phyloP scores from a whole-genome alignment of 1,139 yeast genomes.

The Blastobotrys ciferrii region DNA sequence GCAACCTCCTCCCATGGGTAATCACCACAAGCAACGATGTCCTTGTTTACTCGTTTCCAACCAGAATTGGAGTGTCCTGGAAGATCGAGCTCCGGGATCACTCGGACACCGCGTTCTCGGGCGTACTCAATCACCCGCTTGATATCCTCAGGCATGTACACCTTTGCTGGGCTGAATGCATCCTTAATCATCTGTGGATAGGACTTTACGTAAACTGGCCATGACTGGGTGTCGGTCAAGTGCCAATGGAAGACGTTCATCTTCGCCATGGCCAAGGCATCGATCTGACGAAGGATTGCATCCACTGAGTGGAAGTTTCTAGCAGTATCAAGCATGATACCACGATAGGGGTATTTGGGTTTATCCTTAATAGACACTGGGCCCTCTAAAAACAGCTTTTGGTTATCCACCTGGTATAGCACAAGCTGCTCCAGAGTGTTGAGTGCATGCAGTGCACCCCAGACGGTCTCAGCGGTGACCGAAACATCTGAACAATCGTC shows the following conservation, averaged over 20 bases:
- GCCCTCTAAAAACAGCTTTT: slow-evolving; percentile 12
- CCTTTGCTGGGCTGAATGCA: slow-evolving; percentile 43
- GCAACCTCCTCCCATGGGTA: slow-evolving; percentile 40
- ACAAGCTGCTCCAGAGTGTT: slow-evolving; percentile 48
- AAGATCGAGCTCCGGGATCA: slow-evolving; percentile 50
- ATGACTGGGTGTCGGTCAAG: slow-evolving; percentile 46
- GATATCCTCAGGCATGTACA: slow-evolving; percentile 40
- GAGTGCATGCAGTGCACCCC: slow-evolving; percentile 50
- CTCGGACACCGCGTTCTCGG: slow-evolving; percentile 43
- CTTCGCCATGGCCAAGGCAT: slow-evolving; percentile 45
- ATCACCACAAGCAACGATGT: slow-evolving; percentile 41
- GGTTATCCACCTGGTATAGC: slow-evolving; percentile 29
- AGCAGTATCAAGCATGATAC: slow-evolving; percentile 46
- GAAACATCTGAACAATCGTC: slow-evolving; percentile 20
- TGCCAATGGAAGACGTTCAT: slow-evolving; percentile 50
- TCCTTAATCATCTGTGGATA: slow-evolving; percentile 46
- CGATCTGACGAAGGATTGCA: slow-evolving; percentile 42
- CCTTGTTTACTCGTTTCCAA: slow-evolving; percentile 42
- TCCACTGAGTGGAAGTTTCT: slow-evolving; percentile 42
- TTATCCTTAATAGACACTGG: slow-evolving; percentile 36
- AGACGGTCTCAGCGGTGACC: slow-evolving; percentile 41
- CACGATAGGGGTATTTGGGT: slow-evolving; percentile 47
- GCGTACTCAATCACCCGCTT: slow-evolving; percentile 41
- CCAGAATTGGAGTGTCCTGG: slow-evolving; percentile 52
- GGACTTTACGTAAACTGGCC: slow-evolving; percentile 43